Evolutionary conservation across 2,329 filamentous ascomycete genomes (phyloP), one percentile per base, ranked within the genome.

Genomic region (Penicillium brevicompactum): DNA sequence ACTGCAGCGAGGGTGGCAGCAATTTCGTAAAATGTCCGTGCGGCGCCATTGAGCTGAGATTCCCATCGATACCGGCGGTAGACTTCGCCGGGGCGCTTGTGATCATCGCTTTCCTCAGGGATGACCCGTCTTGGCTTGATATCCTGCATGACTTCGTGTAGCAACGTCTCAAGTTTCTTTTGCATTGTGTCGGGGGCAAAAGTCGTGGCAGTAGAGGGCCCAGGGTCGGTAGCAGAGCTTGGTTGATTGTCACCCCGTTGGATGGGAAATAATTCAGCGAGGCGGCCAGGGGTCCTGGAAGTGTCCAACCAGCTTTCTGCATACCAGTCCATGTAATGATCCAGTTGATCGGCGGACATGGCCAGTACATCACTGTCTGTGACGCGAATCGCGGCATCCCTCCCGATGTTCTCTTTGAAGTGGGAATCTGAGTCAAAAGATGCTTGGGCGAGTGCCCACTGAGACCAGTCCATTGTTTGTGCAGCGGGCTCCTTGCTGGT

Each of bases 261-360:
- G 11, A 64, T 65, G n/a, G 77, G 75, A 52, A 80, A 79, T 64
- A 80, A 66, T n/a, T 76, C 69, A 30, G 74, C 68, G 31, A 78
- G 64, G 34, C 70, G 71, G 53, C 73, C 68, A 5, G 67, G 60
- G 6, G 60, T 62, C 61, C 46, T 61, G 49, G 49, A 55, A 13
- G 42, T 67, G 49, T 75, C 71, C 34, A 77, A 61, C 78, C 86
- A 90, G 43, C 81, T 87, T 54, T 81, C 80, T 67, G 90, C 86
- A 68, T 89, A 92, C 86, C 89, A 94, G 71, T 91, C 84, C 72
- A 95, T 80, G 66, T 92, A 93, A 56, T 88, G 83, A 65, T 92
- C 89, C 37, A 93, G 75, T 59, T 88, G 81, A 21, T 80, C 74
- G 5, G 79, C 74, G 2, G 76, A 78, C 84, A 92, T 87, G 1